Conservation (phyloP, 2,329 filamentous ascomycete species). For the Trichoderma polysporum region DNA sequence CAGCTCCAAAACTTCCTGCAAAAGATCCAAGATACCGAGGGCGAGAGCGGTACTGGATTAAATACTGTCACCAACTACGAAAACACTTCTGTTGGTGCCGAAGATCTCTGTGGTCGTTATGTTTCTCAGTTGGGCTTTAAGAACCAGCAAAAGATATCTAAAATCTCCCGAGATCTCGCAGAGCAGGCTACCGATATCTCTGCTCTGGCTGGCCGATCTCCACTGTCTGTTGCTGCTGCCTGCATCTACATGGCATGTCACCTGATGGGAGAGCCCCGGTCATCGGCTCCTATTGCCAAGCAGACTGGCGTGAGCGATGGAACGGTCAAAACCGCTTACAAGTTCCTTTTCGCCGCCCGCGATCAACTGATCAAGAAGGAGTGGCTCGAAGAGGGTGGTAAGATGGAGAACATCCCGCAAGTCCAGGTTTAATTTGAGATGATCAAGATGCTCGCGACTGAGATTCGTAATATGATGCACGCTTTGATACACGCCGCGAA, state of each 20-base stretch:
- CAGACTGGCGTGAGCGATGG: constrained; percentile 92
- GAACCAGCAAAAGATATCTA: constrained; percentile 70
- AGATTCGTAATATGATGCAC: neutral
- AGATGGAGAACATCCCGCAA: constrained; percentile 67
- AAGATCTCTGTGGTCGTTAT: constrained; percentile 84
- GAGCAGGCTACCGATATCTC: constrained; percentile 74
- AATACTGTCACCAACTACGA: constrained; percentile 68
- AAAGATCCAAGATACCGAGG: constrained; percentile 62
- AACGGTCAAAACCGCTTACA: constrained; percentile 95
- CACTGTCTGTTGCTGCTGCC: constrained; percentile 88
- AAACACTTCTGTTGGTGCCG: constrained; percentile 75
- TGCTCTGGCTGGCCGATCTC: constrained; percentile 86
- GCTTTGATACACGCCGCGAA: neutral
- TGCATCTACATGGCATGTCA: constrained; percentile 96
- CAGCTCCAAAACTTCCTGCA: constrained; percentile 83
- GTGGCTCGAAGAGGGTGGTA: constrained; percentile 72
- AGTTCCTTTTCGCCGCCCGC: constrained; percentile 73
- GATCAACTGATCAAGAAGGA: constrained; percentile 72
- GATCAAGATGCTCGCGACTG: neutral
- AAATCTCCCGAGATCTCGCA: constrained; percentile 76
- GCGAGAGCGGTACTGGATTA: constrained; percentile 46
- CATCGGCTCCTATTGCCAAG: constrained; percentile 80
- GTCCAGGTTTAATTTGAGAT: constrained; percentile 35
- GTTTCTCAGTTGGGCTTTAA: constrained; percentile 78
- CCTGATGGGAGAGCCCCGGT: constrained; percentile 74